These are phyloP conservation scores for Metroxylon sagu DNA, from an alignment of 176 grass and related monocot species.

Conservation along the genomic window DNA sequence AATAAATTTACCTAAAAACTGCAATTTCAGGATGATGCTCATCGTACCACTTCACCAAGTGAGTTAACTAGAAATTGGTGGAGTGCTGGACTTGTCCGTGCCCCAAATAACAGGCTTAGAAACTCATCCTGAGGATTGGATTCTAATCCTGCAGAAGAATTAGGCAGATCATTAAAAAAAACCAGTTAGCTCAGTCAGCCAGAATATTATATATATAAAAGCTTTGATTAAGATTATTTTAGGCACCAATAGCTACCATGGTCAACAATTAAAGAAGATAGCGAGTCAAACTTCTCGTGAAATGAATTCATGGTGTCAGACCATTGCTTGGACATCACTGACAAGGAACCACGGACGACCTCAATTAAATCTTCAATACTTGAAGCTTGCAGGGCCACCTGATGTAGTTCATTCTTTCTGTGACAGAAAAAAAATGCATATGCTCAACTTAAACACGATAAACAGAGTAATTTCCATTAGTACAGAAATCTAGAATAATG, in stretches of 20 bases:
- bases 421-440: constrained; percentile 2
- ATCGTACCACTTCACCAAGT: constrained; percentile 78
- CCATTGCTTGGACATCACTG: constrained; percentile 93
- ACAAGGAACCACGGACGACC: constrained; percentile 70
- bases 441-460: not conserved
- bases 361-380: constrained; percentile 93
- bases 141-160: constrained; percentile 43
- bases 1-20: constrained; percentile 10
- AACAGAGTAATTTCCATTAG: too few relatives aligned
- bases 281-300: constrained; percentile 61
- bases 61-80: constrained; percentile 88
- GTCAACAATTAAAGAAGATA: constrained; percentile 61
- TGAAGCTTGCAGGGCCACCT: constrained; percentile 93
- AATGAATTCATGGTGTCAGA: constrained; percentile 70
- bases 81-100: constrained; percentile 74
- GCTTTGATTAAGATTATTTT: constrained; percentile 9
- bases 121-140: constrained; percentile 81
- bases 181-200: not conserved
- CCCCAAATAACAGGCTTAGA: constrained; percentile 77
- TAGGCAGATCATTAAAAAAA: constrained; percentile 4
- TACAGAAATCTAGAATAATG: too few relatives aligned
- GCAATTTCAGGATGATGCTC: not conserved
- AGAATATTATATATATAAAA: constrained; percentile 9
- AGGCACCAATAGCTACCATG: constrained; percentile 51
- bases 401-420: constrained; percentile 98